These are phyloP conservation scores for Jacaranda mimosifolia DNA, from an alignment of 257 asterid species.

Conservation along the genomic window DNA sequence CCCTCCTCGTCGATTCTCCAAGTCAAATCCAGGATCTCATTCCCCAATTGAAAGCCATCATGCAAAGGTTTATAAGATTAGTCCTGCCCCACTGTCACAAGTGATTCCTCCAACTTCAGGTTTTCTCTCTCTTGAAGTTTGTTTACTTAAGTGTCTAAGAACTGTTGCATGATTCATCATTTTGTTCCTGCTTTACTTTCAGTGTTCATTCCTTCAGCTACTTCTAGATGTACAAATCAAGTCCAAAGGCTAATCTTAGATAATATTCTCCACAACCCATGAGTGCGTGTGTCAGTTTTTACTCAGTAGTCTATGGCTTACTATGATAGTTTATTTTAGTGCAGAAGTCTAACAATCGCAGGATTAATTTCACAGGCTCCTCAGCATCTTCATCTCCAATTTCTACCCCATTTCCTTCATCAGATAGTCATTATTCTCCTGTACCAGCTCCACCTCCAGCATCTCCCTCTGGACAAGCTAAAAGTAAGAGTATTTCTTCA, in stretches of 20 bases:
- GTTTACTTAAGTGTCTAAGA: constrained; percentile 27
- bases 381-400: constrained; percentile 42
- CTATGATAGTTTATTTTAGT: constrained; percentile 17
- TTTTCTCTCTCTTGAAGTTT: constrained; percentile 41
- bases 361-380: constrained; percentile 47
- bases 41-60: constrained; percentile 40
- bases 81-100: constrained; percentile 57
- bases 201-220: constrained; percentile 38
- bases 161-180: constrained; percentile 18
- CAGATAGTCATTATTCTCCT: constrained; percentile 47
- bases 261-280: constrained; percentile 47
- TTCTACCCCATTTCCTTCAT: constrained; percentile 45
- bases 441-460: constrained; percentile 52
- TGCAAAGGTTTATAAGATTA: constrained; percentile 40
- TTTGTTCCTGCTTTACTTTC: constrained; percentile 26
- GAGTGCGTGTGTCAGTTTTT: constrained; percentile 43
- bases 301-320: constrained; percentile 10
- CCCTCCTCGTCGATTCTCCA: constrained; percentile 58
- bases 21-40: constrained; percentile 41
- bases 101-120: constrained; percentile 69
- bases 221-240: constrained; percentile 39
- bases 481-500: constrained; percentile 45
- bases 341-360: constrained; percentile 30
- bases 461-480: constrained; percentile 49
- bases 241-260: constrained; percentile 40